Evolutionary conservation across 208 protist species (phyloP).

Genomic region (Acanthamoeba healyi): DNA sequence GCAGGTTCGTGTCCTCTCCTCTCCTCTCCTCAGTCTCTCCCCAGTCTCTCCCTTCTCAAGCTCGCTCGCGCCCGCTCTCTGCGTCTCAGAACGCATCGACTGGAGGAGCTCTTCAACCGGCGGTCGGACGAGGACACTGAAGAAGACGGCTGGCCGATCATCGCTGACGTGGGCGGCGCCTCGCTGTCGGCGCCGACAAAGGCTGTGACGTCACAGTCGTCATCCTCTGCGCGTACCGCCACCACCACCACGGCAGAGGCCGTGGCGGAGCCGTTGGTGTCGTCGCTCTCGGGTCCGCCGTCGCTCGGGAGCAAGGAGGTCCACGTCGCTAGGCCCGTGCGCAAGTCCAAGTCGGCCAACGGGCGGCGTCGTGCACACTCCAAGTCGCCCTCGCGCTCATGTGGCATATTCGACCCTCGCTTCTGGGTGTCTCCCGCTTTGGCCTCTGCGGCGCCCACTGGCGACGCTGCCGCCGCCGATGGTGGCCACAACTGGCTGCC

Average conservation of each 20-base stretch:
- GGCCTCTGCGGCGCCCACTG: neutral
- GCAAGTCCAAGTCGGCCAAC: slow-evolving; percentile 36
- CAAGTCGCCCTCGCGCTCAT: slow-evolving; percentile 36
- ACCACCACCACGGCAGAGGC: neutral
- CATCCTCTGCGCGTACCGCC: neutral
- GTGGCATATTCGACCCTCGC: slow-evolving; percentile 14
- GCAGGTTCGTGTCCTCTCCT: neutral
- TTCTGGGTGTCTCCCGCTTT: neutral
- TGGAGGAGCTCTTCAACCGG: slow-evolving; percentile 26
- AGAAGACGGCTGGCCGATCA: neutral
- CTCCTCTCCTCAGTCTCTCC: neutral
- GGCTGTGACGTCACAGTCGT: neutral
- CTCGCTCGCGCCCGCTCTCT: neutral
- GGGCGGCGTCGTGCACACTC: neutral
- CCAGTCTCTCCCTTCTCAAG: neutral
- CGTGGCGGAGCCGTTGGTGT: neutral
- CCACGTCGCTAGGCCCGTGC: neutral
- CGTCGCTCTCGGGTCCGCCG: neutral
- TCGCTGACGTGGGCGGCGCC: neutral
- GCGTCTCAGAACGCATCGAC: neutral
- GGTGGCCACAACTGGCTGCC: too few relatives aligned
- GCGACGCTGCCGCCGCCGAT: neutral
- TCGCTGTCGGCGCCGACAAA: too few relatives aligned
- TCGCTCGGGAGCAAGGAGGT: slow-evolving; percentile 6
- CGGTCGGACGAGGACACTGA: neutral